Percentiles rank a stretch among this genome's conserved stretches.
Conservation (phyloP, 106 monocot species). For the Acorus gramineus region DNA sequence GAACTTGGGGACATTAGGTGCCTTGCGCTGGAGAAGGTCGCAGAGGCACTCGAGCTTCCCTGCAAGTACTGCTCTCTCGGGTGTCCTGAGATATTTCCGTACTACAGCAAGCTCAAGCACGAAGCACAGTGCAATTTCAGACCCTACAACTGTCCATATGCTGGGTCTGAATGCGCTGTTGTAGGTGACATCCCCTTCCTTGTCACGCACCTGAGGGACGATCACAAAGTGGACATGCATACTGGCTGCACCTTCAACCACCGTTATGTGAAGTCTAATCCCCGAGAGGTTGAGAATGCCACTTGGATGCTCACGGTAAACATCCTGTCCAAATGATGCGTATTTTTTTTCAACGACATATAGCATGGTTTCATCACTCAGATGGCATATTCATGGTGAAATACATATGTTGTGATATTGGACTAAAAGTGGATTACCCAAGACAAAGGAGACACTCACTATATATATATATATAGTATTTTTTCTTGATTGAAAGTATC, state of each 20-base stretch:
- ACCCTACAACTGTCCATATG: conserved; percentile 22
- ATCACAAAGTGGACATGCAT: conserved; percentile 20
- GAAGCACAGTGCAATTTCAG: conserved; percentile 21
- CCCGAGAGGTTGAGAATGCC: conserved; percentile 18
- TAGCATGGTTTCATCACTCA: no score
- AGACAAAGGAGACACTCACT: no score
- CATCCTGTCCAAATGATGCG: not conserved
- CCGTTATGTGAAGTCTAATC: conserved; percentile 21
- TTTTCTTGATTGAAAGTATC: no score
- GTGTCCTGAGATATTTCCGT: conserved; percentile 10
- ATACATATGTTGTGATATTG: no score
- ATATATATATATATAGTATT: no score
- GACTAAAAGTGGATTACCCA: no score
- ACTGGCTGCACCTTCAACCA: conserved; percentile 19
- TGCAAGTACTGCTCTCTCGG: conserved; percentile 13
- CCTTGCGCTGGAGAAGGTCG: conserved; percentile 16
- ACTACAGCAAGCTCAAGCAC: conserved; percentile 23
- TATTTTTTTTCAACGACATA: no score
- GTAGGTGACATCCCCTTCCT: conserved; percentile 21
- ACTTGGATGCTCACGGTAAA: conserved; percentile 24
- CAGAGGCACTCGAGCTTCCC: conserved; percentile 18
- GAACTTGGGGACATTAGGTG: conserved; percentile 19
- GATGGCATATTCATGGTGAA: no score
- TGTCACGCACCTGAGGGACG: conserved; percentile 12
- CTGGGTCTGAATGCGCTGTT: conserved; percentile 16